phyloP scores from a whole-genome alignment of 2,329 filamentous ascomycete species.

The Microdochium trichocladiopsis region DNA sequence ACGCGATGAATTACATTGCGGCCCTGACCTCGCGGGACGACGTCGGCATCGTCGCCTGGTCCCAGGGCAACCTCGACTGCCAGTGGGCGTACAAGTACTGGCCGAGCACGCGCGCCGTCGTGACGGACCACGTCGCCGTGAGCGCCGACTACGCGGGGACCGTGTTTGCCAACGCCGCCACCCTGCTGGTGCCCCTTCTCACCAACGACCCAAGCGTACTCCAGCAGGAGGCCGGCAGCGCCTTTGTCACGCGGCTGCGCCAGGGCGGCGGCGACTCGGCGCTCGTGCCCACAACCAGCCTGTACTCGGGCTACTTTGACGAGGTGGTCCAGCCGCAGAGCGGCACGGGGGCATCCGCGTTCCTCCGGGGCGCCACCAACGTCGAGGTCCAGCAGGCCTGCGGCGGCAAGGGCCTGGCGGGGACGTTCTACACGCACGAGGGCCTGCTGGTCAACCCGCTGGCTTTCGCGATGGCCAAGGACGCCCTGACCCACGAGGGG shows the following conservation, averaged over 20 bases:
- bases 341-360: conserved; percentile 36
- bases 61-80: conserved; percentile 44
- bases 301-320: conserved; percentile 40
- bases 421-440: conserved; percentile 40
- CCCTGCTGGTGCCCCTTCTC: conserved; percentile 40
- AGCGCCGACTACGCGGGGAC: conserved; percentile 39
- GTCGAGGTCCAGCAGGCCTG: conserved; percentile 38
- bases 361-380: conserved; percentile 33
- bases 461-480: conserved; percentile 31
- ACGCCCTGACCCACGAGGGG: conserved; percentile 38
- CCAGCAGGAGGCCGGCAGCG: conserved; percentile 36
- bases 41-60: conserved; percentile 43
- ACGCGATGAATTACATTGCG: conserved; percentile 50
- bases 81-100: conserved; percentile 55
- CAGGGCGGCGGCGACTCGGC: conserved; percentile 37
- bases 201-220: conserved; percentile 40
- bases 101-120: conserved; percentile 35
- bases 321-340: conserved; percentile 43
- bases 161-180: conserved; percentile 18
- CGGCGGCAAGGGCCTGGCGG: conserved; percentile 24
- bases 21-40: conserved; percentile 26
- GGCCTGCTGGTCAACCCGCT: conserved; percentile 40
- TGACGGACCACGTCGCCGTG: conserved; percentile 43
- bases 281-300: conserved; percentile 45
- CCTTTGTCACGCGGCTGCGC: conserved; percentile 32